Conservation (phyloP, 2,329 filamentous ascomycete genomes). For the Fusarium succisae region DNA sequence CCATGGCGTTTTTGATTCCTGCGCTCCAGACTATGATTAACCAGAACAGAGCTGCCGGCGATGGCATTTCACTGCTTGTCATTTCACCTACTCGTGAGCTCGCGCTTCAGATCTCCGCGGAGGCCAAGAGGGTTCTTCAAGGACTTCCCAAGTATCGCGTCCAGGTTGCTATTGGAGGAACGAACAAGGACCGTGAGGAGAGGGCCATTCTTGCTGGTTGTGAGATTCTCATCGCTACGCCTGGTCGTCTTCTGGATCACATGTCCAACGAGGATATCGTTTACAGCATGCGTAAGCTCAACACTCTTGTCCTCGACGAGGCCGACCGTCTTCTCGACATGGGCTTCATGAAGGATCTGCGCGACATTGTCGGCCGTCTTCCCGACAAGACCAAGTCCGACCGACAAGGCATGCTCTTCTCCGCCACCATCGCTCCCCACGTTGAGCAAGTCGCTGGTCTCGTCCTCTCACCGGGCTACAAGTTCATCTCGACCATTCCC, state of each 20-base stretch:
- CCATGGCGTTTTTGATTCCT: slow-evolving; percentile 84
- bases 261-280: slow-evolving; percentile 76
- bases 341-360: slow-evolving; percentile 82
- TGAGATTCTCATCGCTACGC: slow-evolving; percentile 83
- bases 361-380: slow-evolving; percentile 78
- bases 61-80: slow-evolving; percentile 68
- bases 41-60: slow-evolving; percentile 44
- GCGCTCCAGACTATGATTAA: slow-evolving; percentile 79
- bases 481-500: slow-evolving; percentile 82
- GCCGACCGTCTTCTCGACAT: slow-evolving; percentile 84
- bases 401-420: slow-evolving; percentile 82
- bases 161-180: slow-evolving; percentile 81
- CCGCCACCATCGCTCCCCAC: slow-evolving; percentile 82
- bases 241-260: slow-evolving; percentile 81
- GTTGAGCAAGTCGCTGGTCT: slow-evolving; percentile 77
- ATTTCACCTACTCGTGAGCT: slow-evolving; percentile 77
- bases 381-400: slow-evolving; percentile 68
- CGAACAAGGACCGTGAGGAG: slow-evolving; percentile 78
- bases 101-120: slow-evolving; percentile 74
- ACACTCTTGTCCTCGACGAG: slow-evolving; percentile 85
- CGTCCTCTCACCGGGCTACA: slow-evolving; percentile 76
- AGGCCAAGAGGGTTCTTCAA: slow-evolving; percentile 76
- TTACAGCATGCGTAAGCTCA: slow-evolving; percentile 72
- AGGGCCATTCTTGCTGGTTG: slow-evolving; percentile 75
- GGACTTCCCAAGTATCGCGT: slow-evolving; percentile 79